Conservation (phyloP, 163 green algal genomes). For the Coccomyxa subellipsoidea region DNA sequence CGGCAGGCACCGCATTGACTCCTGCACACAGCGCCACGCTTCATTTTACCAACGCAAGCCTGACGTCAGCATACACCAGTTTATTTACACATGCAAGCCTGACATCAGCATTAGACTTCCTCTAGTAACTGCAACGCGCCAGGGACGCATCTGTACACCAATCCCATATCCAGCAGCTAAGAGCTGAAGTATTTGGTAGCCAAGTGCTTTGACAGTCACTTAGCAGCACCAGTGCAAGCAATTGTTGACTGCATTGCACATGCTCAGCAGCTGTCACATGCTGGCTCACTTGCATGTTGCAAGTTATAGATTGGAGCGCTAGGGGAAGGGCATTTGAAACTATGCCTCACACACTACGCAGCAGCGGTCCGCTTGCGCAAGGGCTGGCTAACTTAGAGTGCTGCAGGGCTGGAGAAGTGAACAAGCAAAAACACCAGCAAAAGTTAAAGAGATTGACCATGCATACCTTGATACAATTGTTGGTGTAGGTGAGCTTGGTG, state of each 20-base stretch:
- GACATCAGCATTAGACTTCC: too few relatives aligned
- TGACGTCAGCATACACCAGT: too few relatives aligned
- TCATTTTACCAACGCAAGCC: too few relatives aligned
- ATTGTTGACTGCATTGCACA: too few relatives aligned
- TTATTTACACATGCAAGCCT: too few relatives aligned
- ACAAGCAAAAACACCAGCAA: background rate
- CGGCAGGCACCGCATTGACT: constrained; percentile 32
- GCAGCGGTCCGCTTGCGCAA: background rate
- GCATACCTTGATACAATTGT: constrained; percentile 16
- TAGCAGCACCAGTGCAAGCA: too few relatives aligned
- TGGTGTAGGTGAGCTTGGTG: constrained; percentile 12
- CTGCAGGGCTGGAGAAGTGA: background rate
- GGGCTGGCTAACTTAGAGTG: background rate
- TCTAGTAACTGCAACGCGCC: too few relatives aligned
- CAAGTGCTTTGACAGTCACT: background rate
- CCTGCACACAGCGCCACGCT: constrained; percentile 17
- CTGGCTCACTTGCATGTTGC: background rate
- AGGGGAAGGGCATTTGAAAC: too few relatives aligned
- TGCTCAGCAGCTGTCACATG: background rate
- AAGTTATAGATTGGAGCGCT: too few relatives aligned
- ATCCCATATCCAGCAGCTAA: too few relatives aligned
- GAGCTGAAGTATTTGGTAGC: background rate
- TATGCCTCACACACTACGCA: background rate
- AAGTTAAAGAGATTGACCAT: too few relatives aligned
- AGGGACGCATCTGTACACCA: too few relatives aligned